Base-by-base conservation (phyloP, 495 filamentous ascomycete species). In the Penicillium antarcticum region DNA sequence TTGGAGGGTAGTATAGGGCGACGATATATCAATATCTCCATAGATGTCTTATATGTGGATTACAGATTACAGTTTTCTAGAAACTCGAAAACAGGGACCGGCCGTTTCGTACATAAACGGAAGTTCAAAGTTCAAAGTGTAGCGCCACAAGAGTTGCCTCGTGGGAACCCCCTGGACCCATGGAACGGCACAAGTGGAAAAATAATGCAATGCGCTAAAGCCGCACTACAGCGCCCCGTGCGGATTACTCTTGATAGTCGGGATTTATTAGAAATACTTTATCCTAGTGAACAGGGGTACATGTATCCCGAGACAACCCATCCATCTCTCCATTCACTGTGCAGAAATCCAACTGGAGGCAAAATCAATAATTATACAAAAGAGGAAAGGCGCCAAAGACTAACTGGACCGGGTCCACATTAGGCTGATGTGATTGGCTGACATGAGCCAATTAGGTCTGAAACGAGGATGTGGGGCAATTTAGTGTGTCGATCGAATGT, bases 171-270 rank as follows among this genome's bases (percentile, higher is more conserved):
- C 36, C 19, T 36, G 46, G 36, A 48, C 36, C 36, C 36, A 37
- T 48, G 46, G 36, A 48, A 48, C 46, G 46, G 46, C 16, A 48
- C 36, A 26, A 39, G 45, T 48, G 45, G 45, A 48, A 48, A 47
- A 32, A 33, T 24, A 23, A 41, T 40, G 46, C 26, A 21, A 21
- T 40, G 36, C 46, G 36, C 36, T 48, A 48, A 31, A 48, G 16
- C 46, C 11, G 36, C 36, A 48, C 36, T 48, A 48, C 46, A 32
- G 16, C 40, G 46, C 45, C 45, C 45, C 35, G 5, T 45, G 35
- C 45, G 45, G 45, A 23, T 38, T 34, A 13, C 2, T 38, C 24
- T 14, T 5, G n/a, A 40, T 26, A 23, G 12, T 8, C 14, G 24
- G 19, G 4, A 33, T 11, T 9, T 21, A 23, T 46, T 46, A 37